Conservation (phyloP, 257 asterid species). For the Ligustrum vulgare region DNA sequence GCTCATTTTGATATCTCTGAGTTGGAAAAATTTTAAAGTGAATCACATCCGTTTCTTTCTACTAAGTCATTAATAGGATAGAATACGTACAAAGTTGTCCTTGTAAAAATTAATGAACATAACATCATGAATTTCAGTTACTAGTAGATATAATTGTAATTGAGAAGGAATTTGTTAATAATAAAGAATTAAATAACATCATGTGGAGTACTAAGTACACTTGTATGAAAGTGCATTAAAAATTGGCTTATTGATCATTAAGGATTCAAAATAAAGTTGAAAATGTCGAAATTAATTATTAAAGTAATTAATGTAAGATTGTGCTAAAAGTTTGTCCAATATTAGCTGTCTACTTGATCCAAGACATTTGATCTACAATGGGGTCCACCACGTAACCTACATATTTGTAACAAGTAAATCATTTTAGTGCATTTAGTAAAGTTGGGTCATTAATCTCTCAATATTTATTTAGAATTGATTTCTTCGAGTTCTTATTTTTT, state of each 20-base stretch:
- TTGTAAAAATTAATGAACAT: too few species aligned
- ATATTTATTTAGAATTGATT: too few species aligned
- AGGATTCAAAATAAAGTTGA: neutral
- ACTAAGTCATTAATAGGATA: neutral
- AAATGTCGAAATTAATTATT: neutral
- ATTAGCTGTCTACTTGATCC: slow-evolving; percentile 27
- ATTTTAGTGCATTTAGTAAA: too few species aligned
- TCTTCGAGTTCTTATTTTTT: too few species aligned
- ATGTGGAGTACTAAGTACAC: slow-evolving; percentile 55
- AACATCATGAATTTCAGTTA: slow-evolving; percentile 48
- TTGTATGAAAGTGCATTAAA: slow-evolving; percentile 49
- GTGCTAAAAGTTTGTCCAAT: slow-evolving; percentile 9
- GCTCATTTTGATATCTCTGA: neutral
- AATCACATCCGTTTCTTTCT: accelerated
- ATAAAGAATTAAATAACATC: slow-evolving; percentile 34
- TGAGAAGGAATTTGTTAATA: slow-evolving; percentile 6
- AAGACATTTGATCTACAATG: slow-evolving; percentile 27
- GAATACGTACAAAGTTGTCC: slow-evolving; percentile 20
- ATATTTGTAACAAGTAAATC: neutral
- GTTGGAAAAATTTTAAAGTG: neutral
- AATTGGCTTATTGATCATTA: neutral
- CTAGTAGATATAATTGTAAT: slow-evolving; percentile 25
- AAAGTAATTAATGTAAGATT: neutral
- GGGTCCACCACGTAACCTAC: slow-evolving; percentile 23
- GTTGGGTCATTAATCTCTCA: too few species aligned